Percentiles rank a stretch among this genome's conserved stretches.
Evolutionary conservation across 1,139 yeast genomes (phyloP).

Genomic region (Komagataea norvegica): DNA sequence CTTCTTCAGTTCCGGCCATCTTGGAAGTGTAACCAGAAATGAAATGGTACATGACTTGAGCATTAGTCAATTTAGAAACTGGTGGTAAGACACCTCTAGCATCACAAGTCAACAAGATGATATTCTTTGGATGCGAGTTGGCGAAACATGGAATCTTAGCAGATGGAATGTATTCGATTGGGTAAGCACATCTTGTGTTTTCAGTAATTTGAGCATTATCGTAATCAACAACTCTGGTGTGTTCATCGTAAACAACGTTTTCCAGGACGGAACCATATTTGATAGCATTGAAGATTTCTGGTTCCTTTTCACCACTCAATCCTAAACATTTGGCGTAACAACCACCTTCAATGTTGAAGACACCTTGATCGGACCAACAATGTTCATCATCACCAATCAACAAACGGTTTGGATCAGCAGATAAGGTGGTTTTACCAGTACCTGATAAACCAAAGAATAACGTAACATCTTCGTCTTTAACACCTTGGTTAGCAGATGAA

Average conservation of each 20-base stretch:
- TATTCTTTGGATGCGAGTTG: slow-evolving; percentile 86
- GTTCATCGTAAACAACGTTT: slow-evolving; percentile 83
- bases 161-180: slow-evolving; percentile 94
- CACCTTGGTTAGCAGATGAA: slow-evolving; percentile 93
- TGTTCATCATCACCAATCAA: slow-evolving; percentile 99
- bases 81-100: slow-evolving; percentile 98
- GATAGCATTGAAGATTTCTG: slow-evolving; percentile 94
- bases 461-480: slow-evolving; percentile 59
- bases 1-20: slow-evolving; percentile 99
- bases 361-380: slow-evolving; percentile 99
- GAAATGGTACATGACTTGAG: slow-evolving; percentile 98
- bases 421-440: slow-evolving; percentile 96
- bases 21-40: slow-evolving; percentile 98
- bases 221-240: slow-evolving; percentile 81
- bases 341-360: slow-evolving; percentile 98
- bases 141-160: slow-evolving; percentile 95
- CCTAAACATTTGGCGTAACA: slow-evolving; percentile 98
- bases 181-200: slow-evolving; percentile 98
- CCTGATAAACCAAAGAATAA: slow-evolving; percentile 96
- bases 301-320: slow-evolving; percentile 87
- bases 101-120: slow-evolving; percentile 91
- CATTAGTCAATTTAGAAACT: slow-evolving; percentile 86
- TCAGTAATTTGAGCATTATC: slow-evolving; percentile 80
- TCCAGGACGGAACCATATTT: slow-evolving; percentile 92
- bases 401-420: slow-evolving; percentile 93